Evolutionary conservation across 2,329 filamentous ascomycete genomes (phyloP), one percentile per base, ranked within the genome.

Genomic region (Penicillium sp.): DNA sequence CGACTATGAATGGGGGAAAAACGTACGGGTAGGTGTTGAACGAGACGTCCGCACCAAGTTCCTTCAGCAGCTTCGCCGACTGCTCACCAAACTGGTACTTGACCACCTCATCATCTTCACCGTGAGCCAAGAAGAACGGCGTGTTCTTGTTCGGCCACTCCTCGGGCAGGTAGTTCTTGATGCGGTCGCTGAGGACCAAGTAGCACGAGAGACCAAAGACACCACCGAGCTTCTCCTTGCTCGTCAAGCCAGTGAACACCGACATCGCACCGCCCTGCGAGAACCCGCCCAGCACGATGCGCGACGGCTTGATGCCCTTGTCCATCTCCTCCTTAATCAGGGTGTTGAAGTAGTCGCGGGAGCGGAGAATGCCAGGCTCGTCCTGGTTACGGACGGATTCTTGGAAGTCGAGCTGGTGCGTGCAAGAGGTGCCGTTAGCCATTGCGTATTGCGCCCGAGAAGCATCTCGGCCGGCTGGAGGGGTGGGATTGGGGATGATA

Each of bases 101-200:
- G 7, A 96, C 86, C 3, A 95, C 71, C 10, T 76, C 76, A 64
- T 98, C 91, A 1, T 69, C 69, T 46, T 83, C 78, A n/a, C 93
- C 93, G 56, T 97, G 93, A 9, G 79, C 88, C 82, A 96, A 85
- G 67, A 93, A 87, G 48, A 97, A 81, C 1, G 86, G 86, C 1
- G 88, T 95, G 27, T 84, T 74, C 65, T 83, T 80, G 64, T 88
- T 89, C 39, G 76, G 72, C 51, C 70, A 77, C 17, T 68, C 63
- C 28, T 76, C 72, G 2, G 77, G 72, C 11, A 79, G 63, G 48
- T 79, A 71, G 7, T 75, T 74, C 59, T 77, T 73, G 51, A 87
- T 64, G 59, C 83, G 84, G 47, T 77, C 71, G 48, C 79, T 75
- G 32, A 96, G 72, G 14, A 88, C 75, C 53, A 96, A 69, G 67